Conservation (phyloP, 306 rosid genomes). For the Cicer yamashitae region DNA sequence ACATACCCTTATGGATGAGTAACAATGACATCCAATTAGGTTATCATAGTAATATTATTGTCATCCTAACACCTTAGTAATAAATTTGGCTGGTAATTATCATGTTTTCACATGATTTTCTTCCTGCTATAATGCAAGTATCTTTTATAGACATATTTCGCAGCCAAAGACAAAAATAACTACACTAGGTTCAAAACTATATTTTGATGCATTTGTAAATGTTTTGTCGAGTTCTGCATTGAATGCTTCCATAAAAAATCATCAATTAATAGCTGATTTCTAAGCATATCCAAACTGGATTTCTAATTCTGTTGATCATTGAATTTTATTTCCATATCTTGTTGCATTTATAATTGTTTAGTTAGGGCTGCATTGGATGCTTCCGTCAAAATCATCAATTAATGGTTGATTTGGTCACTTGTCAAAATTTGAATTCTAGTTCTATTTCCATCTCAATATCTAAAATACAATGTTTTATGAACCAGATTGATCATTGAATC, state of each 20-base stretch:
- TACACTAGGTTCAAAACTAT: neutral
- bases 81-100: constrained; percentile 10
- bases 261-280: constrained; percentile 26
- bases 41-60: constrained; percentile 12
- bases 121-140: constrained; percentile 2
- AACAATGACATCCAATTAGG: constrained; percentile 7
- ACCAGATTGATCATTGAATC: neutral
- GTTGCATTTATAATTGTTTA: neutral
- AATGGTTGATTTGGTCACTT: constrained; percentile 19
- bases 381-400: neutral
- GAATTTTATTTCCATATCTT: neutral
- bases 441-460: constrained; percentile 37
- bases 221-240: constrained; percentile 29
- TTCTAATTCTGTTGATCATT: constrained; percentile 13
- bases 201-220: constrained; percentile 21
- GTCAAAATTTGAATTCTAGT: constrained; percentile 20
- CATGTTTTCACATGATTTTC: constrained; percentile 26
- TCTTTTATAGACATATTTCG: neutral
- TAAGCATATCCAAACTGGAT: constrained; percentile 23
- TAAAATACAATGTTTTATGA: constrained; percentile 1
- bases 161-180: neutral
- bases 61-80: constrained; percentile 7
- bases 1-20: constrained; percentile 11
- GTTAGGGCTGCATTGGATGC: neutral
- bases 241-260: constrained; percentile 11